Evolutionary conservation across 2,329 filamentous ascomycete genomes (phyloP), one percentile per base, ranked within the genome.

Genomic region (Elsinoe necatrix): DNA sequence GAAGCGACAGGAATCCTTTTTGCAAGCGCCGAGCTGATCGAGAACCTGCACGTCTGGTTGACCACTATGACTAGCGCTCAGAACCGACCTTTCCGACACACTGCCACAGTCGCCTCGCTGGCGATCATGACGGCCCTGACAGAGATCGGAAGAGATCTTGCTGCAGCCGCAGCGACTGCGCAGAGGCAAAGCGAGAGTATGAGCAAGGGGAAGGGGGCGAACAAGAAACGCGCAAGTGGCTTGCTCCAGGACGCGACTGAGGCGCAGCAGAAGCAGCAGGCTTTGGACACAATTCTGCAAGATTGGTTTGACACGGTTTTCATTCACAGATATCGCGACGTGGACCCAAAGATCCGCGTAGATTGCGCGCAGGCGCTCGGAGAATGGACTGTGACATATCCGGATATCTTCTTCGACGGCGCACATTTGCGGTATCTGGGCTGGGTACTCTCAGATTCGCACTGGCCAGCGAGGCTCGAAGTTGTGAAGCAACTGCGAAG

Each of bases 291-390:
- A 27, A 78, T 85, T 59, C 83, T 97, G 58, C 85, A 85, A 62
- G 89, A 95, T 62, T 89, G 90, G 64, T 95, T 97, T 67, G 87
- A 95, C 63, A 87, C 88, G 1, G 85, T 97, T 47, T 98, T 95
- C 68, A 86, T 96, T 27, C 92, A 98, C 71, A 85, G 93, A 48
- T 98, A 97, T 70, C 87, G 93, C 60, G 93, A 98, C 68, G 83
- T 96, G 27, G 93, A 98, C 66, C 83, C 89, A 5, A 87, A 83
- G 64, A 95, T 98, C 62, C 83, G 93, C 55, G 83, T 86, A 0
- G 92, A 96, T 66, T 96, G 92, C 67, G 85, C 95, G 21, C 83
- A 87, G 61, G 89, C 89, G 12, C 77, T 98, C 7, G 90, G 91
- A 25, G 80, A 84, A 39, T 98, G 93, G 93, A 95, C 97, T 63